Evolutionary conservation across 192 early-diverging fungal species (phyloP), one percentile per base, ranked within the genome.

Genomic region (Coemansia asiatica): DNA sequence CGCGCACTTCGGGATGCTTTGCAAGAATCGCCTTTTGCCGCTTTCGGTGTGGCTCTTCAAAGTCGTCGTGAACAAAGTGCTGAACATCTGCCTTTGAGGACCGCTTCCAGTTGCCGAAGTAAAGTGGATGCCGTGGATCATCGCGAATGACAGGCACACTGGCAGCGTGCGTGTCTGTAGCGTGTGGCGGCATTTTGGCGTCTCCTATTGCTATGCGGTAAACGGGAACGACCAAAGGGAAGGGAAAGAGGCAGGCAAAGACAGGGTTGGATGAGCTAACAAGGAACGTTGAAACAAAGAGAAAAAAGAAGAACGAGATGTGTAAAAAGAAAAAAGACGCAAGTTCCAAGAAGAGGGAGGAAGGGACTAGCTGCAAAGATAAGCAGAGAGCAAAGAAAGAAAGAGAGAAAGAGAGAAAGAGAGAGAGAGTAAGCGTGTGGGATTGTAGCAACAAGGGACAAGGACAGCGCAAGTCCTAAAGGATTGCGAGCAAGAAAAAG

Each of bases 21-120:
- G 87, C 84, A 22, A 98, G 83, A 69, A 98, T 98, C 47, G 89
- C 89, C 50, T 89, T 83, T 72, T 92, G 90, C 50, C 95, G 89
- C 76, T 92, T 93, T 67, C 89, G 86, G 74, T 98, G 95, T 5
- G 95, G 95, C 80, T 98, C 95, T 69, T 98, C 95, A 81, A 94
- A 80, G 76, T 93, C 86, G 81, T 94, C 93, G 65, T 73, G 85
- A 53, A 90, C 87, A 79, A 92, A 85, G 61, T 90, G 88, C 60
- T 86, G 71, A 63, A 90, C 82, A 6, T 82, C 68, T 15, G 76
- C 53, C 26, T 92, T 89, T 33, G 90, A 84, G 0, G 91, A 87
- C 38, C 87, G 88, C 68, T 85, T 83, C 93, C 93, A 93, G 48
- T 84, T 85, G 62, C 93, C 93, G 7, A 91, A 76, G 68, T 92